Conservation (phyloP, 148 eudicot species). For the Vaccinium vitisidaea region DNA sequence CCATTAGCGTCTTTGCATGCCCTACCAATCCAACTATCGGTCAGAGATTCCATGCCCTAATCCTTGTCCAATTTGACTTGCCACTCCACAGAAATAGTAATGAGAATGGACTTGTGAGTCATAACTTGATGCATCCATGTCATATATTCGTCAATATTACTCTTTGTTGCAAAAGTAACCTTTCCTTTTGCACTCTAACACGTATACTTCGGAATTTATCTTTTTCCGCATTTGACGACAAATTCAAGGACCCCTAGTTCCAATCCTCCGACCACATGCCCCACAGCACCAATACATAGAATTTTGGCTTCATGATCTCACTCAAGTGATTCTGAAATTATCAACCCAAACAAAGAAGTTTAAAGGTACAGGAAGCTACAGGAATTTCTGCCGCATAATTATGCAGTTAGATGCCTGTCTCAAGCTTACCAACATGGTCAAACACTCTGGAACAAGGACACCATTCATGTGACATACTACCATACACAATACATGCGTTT, state of each 20-base stretch:
- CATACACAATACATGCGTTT: background rate
- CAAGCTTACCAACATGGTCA: background rate
- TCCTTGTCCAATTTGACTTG: background rate
- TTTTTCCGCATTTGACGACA: background rate
- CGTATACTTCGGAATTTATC: background rate
- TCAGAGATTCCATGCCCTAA: too few relatives aligned
- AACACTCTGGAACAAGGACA: background rate
- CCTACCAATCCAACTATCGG: too few relatives aligned
- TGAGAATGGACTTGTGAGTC: background rate
- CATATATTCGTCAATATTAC: background rate
- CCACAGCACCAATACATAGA: too few relatives aligned
- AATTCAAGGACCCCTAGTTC: background rate
- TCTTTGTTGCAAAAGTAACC: background rate
- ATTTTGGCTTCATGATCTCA: background rate
- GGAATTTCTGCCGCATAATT: background rate
- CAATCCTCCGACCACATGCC: background rate
- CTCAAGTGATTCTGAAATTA: background rate
- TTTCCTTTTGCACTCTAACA: background rate
- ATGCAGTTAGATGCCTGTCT: background rate
- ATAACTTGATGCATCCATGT: background rate
- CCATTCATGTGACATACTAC: background rate
- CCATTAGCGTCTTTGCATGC: too few relatives aligned
- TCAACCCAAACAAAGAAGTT: background rate
- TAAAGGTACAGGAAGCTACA: background rate
- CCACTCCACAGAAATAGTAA: background rate